Evolutionary conservation across 2,329 filamentous ascomycete genomes (phyloP).

Genomic region (Alternaria gaisen): DNA sequence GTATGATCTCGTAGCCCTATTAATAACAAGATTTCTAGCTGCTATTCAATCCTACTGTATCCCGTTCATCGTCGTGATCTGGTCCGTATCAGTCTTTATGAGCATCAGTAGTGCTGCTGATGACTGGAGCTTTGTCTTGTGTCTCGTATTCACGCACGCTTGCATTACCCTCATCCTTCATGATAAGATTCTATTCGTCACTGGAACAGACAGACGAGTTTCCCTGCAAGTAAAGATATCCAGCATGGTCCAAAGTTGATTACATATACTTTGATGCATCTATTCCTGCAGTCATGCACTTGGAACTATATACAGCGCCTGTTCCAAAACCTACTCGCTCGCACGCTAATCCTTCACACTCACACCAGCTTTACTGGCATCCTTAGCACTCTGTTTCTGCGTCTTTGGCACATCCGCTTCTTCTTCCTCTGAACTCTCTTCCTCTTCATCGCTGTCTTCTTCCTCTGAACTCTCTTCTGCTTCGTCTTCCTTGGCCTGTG

Average conservation of each 20-base stretch:
- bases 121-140: too few relatives aligned
- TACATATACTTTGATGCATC: neutral
- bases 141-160: too few relatives aligned
- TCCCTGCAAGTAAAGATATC: neutral
- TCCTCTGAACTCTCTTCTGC: slow-evolving; percentile 21
- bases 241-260: neutral
- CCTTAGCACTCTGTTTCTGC: slow-evolving; percentile 37
- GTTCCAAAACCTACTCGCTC: neutral
- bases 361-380: slow-evolving; percentile 43
- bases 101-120: too few relatives aligned
- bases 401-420: slow-evolving; percentile 22
- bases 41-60: too few relatives aligned
- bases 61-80: too few relatives aligned
- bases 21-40: too few relatives aligned
- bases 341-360: slow-evolving; percentile 49
- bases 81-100: too few relatives aligned
- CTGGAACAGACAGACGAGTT: too few relatives aligned
- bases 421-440: slow-evolving; percentile 12
- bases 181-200: too few relatives aligned
- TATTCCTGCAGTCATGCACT: neutral
- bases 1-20: too few relatives aligned
- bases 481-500: slow-evolving; percentile 2
- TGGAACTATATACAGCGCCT: slow-evolving; percentile 2
- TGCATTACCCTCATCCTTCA: too few relatives aligned
- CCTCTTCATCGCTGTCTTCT: slow-evolving; percentile 18